These are phyloP conservation scores for Saturnispora sekii DNA, from an alignment of 805 yeast genomes.

Conservation along the genomic window DNA sequence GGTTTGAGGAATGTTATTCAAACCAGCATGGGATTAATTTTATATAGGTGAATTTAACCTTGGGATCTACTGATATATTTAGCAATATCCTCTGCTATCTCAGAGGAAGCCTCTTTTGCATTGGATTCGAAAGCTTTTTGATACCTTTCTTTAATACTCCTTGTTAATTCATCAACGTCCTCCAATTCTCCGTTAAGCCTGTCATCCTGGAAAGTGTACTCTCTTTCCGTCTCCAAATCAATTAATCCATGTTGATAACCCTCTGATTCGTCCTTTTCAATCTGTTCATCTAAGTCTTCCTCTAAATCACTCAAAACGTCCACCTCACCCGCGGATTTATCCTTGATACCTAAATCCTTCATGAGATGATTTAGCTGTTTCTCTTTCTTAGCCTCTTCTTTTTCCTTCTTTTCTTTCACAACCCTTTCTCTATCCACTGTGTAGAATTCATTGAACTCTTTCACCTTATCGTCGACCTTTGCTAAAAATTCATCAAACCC, in stretches of 20 bases:
- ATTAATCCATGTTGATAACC: constrained; percentile 35
- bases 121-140: constrained; percentile 60
- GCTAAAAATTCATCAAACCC: constrained; percentile 86
- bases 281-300: constrained; percentile 32
- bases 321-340: constrained; percentile 29
- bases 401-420: constrained; percentile 62
- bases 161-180: constrained; percentile 40
- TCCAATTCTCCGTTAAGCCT: constrained; percentile 47
- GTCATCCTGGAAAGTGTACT: constrained; percentile 59
- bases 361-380: constrained; percentile 62
- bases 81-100: constrained; percentile 67
- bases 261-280: constrained; percentile 38
- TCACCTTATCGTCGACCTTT: constrained; percentile 80
- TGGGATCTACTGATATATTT: constrained; percentile 38
- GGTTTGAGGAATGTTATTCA: not conserved
- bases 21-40: constrained; percentile 1
- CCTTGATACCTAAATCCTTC: constrained; percentile 72
- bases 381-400: constrained; percentile 63
- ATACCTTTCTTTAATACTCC: constrained; percentile 55
- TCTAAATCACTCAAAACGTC: constrained; percentile 44
- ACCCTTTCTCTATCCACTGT: constrained; percentile 80
- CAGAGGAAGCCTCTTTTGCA: constrained; percentile 50
- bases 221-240: constrained; percentile 42
- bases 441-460: constrained; percentile 78
- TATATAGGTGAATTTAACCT: not conserved